phyloP scores from a whole-genome alignment of 2,329 filamentous ascomycete species.

The Xylariaceae sp. region DNA sequence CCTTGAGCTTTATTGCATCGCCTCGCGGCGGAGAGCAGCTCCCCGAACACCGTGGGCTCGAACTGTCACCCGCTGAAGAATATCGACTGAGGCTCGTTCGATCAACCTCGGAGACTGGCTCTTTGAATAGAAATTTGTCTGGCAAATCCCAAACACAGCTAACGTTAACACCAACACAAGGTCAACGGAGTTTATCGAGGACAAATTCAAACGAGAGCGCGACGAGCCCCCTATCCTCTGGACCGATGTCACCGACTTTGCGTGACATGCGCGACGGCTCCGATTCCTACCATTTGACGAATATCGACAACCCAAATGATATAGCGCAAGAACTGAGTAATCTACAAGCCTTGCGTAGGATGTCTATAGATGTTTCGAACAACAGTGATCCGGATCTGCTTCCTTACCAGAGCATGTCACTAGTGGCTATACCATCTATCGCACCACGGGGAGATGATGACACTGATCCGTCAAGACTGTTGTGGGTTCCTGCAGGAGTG shows the following conservation, averaged over 20 bases:
- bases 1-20: conserved; percentile 75
- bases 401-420: conserved; percentile 68
- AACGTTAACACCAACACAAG: conserved; percentile 45
- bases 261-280: conserved; percentile 66
- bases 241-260: conserved; percentile 57
- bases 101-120: conserved; percentile 47
- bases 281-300: conserved; percentile 82
- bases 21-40: conserved; percentile 61
- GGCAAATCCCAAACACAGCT: conserved; percentile 54
- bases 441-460: conserved; percentile 76
- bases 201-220: conserved; percentile 46
- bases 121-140: conserved; percentile 43
- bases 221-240: conserved; percentile 39
- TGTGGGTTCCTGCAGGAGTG: conserved; percentile 94
- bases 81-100: conserved; percentile 50
- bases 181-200: conserved; percentile 44
- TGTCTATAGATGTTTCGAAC: conserved; percentile 92
- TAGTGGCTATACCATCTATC: conserved; percentile 73
- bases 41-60: conserved; percentile 41
- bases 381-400: conserved; percentile 76
- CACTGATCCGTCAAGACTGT: conserved; percentile 84
- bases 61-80: conserved; percentile 45
- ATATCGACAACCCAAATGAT: conserved; percentile 86
- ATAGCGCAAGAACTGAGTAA: conserved; percentile 94
- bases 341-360: conserved; percentile 83